Conservation (phyloP, 495 filamentous ascomycete genomes). For the Tricharina praecox region DNA sequence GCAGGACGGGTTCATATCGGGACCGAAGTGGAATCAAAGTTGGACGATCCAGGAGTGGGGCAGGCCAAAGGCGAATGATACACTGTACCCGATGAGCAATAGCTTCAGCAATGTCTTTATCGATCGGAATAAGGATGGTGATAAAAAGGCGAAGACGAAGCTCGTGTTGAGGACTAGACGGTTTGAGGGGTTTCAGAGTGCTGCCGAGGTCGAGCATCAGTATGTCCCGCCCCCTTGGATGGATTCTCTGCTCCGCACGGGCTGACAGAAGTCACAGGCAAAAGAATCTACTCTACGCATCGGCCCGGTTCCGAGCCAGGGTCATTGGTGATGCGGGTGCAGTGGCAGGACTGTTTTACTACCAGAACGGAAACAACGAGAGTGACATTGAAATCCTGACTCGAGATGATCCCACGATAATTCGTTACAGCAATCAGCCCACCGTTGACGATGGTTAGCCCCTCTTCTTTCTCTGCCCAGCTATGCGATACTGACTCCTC, state of each 20-base stretch:
- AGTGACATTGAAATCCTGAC: constrained; percentile 65
- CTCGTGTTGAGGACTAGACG: constrained; percentile 18
- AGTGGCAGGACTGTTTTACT: constrained; percentile 57
- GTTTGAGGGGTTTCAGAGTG: constrained; percentile 13
- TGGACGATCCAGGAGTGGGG: constrained; percentile 21
- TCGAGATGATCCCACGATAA: constrained; percentile 34
- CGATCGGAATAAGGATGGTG: not conserved
- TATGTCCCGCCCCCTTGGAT: constrained; percentile 6
- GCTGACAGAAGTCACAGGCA: constrained; percentile 2
- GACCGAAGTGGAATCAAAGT: constrained; percentile 8
- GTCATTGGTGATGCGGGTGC: constrained; percentile 40
- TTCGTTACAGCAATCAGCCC: constrained; percentile 65
- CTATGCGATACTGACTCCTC: not conserved
- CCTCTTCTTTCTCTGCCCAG: not conserved
- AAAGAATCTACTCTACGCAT: constrained; percentile 22
- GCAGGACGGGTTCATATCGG: constrained; percentile 16
- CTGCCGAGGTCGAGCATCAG: constrained; percentile 15
- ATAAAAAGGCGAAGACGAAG: constrained; percentile 6
- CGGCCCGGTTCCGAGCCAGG: constrained; percentile 39
- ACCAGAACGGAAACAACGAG: constrained; percentile 45
- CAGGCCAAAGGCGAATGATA: constrained; percentile 3
- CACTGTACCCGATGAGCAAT: constrained; percentile 18
- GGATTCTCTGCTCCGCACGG: not conserved
- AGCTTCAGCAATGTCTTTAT: constrained; percentile 22
- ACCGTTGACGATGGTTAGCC: constrained; percentile 22